A percentile compares a stretch with the other conserved stretches of the same genome.
These are phyloP conservation scores for Umbelopsis sp. DNA, from an alignment of 192 early-diverging fungal species.

Conservation along the genomic window DNA sequence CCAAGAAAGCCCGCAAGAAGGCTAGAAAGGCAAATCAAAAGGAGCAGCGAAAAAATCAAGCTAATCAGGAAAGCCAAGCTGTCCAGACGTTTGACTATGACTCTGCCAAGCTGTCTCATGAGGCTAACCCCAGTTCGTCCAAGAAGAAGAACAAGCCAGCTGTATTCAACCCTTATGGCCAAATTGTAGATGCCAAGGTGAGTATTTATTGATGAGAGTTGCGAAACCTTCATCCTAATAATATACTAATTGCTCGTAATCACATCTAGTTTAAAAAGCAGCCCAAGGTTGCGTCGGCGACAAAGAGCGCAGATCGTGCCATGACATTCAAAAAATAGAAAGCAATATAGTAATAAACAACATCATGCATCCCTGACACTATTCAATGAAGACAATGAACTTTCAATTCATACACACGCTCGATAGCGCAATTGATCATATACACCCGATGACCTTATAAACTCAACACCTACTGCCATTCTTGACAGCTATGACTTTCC, in stretches of 20 bases:
- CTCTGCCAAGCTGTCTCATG: conserved; percentile 9
- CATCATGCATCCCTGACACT: too few relatives aligned
- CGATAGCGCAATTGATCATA: too few relatives aligned
- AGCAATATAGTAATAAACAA: background rate
- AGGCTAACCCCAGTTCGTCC: background rate
- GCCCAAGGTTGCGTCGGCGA: conserved; percentile 17
- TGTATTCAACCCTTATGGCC: conserved; percentile 9
- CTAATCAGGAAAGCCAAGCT: background rate
- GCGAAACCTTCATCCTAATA: background rate
- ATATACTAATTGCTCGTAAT: background rate
- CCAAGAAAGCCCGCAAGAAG: background rate
- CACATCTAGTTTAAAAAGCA: conserved; percentile 7
- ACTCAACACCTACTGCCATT: too few relatives aligned
- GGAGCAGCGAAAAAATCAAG: background rate
- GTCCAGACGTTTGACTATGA: background rate
- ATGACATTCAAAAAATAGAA: conserved; percentile 14
- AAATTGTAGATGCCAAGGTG: conserved; percentile 3
- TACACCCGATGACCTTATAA: too few relatives aligned
- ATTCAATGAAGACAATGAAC: too few relatives aligned
- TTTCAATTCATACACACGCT: too few relatives aligned
- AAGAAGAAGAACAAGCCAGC: background rate
- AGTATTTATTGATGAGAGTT: background rate
- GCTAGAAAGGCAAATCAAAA: background rate
- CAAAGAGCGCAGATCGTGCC: conserved; percentile 2
- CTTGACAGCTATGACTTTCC: too few relatives aligned